phyloP scores from a whole-genome alignment of 768 basidiomycete species.

The Suillus decipiens region DNA sequence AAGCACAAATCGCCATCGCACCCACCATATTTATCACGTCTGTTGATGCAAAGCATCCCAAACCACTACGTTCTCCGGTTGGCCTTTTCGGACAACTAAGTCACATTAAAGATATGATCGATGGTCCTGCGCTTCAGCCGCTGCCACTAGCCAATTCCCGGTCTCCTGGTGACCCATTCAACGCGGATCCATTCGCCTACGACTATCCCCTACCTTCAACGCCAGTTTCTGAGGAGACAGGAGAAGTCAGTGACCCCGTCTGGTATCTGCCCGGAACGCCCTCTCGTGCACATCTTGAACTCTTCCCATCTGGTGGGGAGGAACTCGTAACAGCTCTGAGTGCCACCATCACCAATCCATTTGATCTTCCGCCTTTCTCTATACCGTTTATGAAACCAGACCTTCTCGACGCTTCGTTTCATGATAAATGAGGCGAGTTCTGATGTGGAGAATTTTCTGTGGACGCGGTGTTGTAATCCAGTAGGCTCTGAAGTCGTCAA shows the following conservation, averaged over 20 bases:
- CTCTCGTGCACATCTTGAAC: background rate
- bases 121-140: background rate
- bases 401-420: background rate
- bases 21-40: slow-evolving; percentile 1
- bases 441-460: background rate
- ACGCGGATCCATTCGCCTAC: background rate
- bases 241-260: background rate
- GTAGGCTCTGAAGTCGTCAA: background rate
- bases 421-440: background rate
- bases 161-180: background rate
- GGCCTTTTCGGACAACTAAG: background rate
- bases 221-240: background rate
- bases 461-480: background rate
- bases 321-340: background rate
- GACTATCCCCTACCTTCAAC: background rate
- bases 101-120: background rate
- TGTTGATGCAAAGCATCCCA: background rate
- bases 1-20: background rate
- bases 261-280: background rate
- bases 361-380: slow-evolving; percentile 6
- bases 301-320: background rate
- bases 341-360: slow-evolving; percentile 1
- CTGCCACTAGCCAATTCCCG: background rate
- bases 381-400: background rate
- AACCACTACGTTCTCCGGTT: background rate